Base-by-base conservation (phyloP, 306 rosid genomes). In the Cicer arietinum region DNA sequence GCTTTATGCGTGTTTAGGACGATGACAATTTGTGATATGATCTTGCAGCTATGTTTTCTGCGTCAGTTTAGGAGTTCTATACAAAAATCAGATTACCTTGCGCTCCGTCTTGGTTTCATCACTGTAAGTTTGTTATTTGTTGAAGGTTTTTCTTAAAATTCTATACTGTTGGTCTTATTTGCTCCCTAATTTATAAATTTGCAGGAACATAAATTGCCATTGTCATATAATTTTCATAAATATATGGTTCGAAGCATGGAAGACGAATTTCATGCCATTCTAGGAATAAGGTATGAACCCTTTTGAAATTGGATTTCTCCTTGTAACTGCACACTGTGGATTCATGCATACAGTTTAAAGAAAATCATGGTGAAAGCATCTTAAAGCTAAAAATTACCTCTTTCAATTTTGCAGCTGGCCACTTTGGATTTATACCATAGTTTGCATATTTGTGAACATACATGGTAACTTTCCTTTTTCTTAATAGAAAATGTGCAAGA, bases 201-300 rank as follows among this genome's bases (percentile, higher is more conserved):
- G 41, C 87, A 94, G 98, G 92, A 91, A 73, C 98, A 94, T 86
- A 91, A 79, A 67, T 80, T 94, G 82, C 96, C 97, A 7, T 79
- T 73, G 76, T 88, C 96, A 12, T 94, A 94, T 77, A 82, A 91
- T 76, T 94, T 94, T 59, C 96, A 94, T 79, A 85, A 85, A 35
- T 94, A 90, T 72, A 89, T 94, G 88, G 95, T 91, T 69, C 88
- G 97, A 80, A 94, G 98, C 81, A 94, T 94, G 98, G 98, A 94
- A 84, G 98, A 94, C 76, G 98, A 94, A 81, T 86, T 94, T 79
- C 94, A 94, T 13, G 98, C 86, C 57, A 91, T 94, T 81, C 92
- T 94, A n/a, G 97, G 97, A 75, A 91, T 94, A 79, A 94, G 98
- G 98, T 91, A 74, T 44, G 80, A 75, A 74, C 48, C 43, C 70